Evolutionary conservation across 495 filamentous ascomycete species (phyloP).

Genomic region (Podospora didyma): DNA sequence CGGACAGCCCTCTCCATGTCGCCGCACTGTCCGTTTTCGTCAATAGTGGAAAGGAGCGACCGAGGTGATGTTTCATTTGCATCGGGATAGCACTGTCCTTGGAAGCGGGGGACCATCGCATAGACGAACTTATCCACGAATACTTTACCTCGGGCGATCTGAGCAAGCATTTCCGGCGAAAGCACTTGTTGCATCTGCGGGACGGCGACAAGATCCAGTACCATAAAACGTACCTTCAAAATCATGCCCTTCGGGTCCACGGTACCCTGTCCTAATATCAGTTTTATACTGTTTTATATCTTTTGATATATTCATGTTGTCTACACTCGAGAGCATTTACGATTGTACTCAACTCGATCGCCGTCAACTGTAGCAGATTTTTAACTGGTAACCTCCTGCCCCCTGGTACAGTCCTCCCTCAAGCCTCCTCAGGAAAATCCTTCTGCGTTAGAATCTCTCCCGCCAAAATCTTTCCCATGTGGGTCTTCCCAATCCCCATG

Average conservation of each 20-base stretch:
- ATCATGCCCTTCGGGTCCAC: background rate
- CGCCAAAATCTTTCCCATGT: slow-evolving; percentile 47
- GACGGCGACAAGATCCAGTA: background rate
- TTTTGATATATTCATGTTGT: no score
- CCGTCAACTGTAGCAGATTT: background rate
- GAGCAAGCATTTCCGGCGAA: background rate
- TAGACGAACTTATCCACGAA: no score
- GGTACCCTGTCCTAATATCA: background rate
- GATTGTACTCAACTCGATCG: background rate
- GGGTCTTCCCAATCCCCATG: slow-evolving; percentile 29
- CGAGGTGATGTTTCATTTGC: no score
- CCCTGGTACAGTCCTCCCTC: background rate
- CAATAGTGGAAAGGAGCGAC: no score
- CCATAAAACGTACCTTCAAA: background rate
- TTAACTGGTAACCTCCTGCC: background rate
- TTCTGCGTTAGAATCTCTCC: slow-evolving; percentile 37
- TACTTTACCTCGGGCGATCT: background rate
- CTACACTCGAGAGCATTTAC: background rate
- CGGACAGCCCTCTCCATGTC: no score
- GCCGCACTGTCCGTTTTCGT: no score
- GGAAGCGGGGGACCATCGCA: no score
- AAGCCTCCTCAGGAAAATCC: slow-evolving; percentile 15
- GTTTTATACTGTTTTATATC: no score
- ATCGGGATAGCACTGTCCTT: no score
- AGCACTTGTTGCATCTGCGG: background rate